Conservation (phyloP, 441 rosid genomes). For the Monsonia emarginata region DNA sequence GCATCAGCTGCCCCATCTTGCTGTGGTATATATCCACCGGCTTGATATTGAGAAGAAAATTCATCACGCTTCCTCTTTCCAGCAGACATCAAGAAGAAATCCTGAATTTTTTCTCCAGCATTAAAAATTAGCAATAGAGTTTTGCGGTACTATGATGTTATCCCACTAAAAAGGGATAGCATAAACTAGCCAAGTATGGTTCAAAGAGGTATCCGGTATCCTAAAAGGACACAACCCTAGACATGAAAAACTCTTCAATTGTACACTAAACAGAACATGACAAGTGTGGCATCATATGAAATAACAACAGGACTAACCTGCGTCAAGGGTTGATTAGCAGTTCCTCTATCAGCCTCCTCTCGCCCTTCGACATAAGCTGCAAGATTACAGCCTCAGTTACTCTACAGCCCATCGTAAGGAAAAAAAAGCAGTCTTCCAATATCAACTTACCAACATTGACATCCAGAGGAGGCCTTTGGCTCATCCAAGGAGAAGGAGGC, state of each 20-base stretch:
- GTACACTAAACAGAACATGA: constrained; percentile 10
- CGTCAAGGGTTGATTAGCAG: constrained; percentile 57
- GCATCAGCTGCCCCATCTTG: constrained; percentile 87
- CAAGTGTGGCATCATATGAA: constrained; percentile 8
- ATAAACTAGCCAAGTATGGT: neutral
- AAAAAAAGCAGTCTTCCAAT: neutral
- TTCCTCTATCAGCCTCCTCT: constrained; percentile 73
- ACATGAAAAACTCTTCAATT: constrained; percentile 5
- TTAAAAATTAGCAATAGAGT: constrained; percentile 22
- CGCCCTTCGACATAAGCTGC: constrained; percentile 91
- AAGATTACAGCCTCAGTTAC: constrained; percentile 16
- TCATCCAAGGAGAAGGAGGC: constrained; percentile 84
- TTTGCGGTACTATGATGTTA: constrained; percentile 7
- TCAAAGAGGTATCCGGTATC: constrained; percentile 14
- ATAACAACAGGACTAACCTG: constrained; percentile 43
- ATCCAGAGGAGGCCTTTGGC: constrained; percentile 72
- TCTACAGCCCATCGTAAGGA: constrained; percentile 14
- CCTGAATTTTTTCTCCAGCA: constrained; percentile 42
- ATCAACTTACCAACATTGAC: constrained; percentile 85
- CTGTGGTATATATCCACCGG: constrained; percentile 89
- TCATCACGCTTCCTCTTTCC: constrained; percentile 97
- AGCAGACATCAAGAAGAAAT: constrained; percentile 62
- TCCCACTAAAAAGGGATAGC: constrained; percentile 10
- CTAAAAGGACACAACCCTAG: constrained; percentile 5
- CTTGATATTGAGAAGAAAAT: constrained; percentile 48